These are phyloP conservation scores for Pharnaceum exiguum DNA, from an alignment of 148 eudicot species.

Conservation along the genomic window DNA sequence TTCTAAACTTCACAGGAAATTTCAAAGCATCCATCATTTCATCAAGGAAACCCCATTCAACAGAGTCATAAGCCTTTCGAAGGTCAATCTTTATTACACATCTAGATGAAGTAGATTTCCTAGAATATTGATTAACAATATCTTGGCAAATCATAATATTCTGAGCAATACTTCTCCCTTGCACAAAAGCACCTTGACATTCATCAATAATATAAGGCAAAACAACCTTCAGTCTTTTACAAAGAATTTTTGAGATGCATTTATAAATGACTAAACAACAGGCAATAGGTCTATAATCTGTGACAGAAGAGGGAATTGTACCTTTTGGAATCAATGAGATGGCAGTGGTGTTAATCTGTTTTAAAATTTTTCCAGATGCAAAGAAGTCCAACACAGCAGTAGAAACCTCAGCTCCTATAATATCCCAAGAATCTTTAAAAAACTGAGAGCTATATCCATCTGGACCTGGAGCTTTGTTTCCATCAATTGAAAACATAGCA, in stretches of 20 bases:
- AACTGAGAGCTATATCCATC: background rate
- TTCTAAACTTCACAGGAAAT: background rate
- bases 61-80: background rate
- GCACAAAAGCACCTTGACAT: background rate
- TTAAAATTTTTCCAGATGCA: background rate
- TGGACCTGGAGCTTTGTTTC: background rate
- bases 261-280: background rate
- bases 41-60: background rate
- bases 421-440: background rate
- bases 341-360: background rate
- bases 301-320: no score
- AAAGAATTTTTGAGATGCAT: background rate
- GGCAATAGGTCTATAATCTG: background rate
- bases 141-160: background rate
- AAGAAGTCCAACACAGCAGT: background rate
- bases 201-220: background rate
- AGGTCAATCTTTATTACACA: background rate
- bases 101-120: background rate
- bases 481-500: background rate
- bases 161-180: background rate
- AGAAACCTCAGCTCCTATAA: background rate
- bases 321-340: no score
- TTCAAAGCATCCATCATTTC: background rate
- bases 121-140: background rate
- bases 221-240: background rate